Evolutionary conservation across 352 stramenopile species (phyloP), one percentile per base, ranked within the genome.

Genomic region (Globisporangium alternatum): DNA sequence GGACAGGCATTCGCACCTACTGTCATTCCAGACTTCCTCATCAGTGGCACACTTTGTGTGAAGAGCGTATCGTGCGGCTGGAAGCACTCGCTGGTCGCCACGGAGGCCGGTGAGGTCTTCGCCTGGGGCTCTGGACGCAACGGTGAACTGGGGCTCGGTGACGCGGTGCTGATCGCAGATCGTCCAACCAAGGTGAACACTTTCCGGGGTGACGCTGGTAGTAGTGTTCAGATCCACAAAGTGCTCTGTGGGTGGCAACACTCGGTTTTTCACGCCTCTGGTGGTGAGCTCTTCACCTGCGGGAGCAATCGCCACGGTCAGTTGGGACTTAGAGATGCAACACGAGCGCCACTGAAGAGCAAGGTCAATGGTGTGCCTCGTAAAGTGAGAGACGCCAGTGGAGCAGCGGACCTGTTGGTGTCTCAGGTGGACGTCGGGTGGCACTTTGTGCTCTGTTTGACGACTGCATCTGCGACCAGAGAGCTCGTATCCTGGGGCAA

Each of bases 241-340:
- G 84, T 93, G 10, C 81, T 75, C 19, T 95, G 86, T 56, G 86
- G 86, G 0, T 95, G 84, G 86, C 81, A 95, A 58, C 84, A 95
- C 57, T 91, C 86, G 3, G 65, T 90, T 1, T 87, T 95, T 55
- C 72, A 76, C 12, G 70, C 71, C 2, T 44, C 12, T 0, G 63
- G 49, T n/a, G 69, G 75, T 8, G 59, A 76, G 13, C 68, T 93
- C 0, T 84, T 77, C 44, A 75, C 76, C 9, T 91, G 81, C 43
- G 86, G 84, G 33, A 91, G 76, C 72, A 95, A 93, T 64, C 80
- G 83, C 0, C 86, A 95, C 64, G 81, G 83, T 0, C 86, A 95
- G 56, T 69, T 95, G 33, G 86, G 83, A 2, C 62, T 80, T 8
- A 19, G 13, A n/a, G 13, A 19, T 19, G 39, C 15, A 45, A 15